Evolutionary conservation across 2,329 filamentous ascomycete genomes (phyloP).

Genomic region (Colletotrichum higginsianum): DNA sequence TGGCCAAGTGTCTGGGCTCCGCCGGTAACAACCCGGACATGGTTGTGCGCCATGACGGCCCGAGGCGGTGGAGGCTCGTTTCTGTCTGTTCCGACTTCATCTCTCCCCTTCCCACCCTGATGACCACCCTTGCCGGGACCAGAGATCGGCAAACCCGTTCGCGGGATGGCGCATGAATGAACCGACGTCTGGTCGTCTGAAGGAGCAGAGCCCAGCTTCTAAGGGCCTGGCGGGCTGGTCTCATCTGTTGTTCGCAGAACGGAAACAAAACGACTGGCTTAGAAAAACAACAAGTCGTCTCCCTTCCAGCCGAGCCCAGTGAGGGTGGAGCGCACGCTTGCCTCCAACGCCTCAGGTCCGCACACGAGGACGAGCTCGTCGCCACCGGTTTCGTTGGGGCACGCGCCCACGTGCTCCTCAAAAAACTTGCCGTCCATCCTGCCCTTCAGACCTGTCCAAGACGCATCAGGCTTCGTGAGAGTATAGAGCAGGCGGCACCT

Average conservation of each 20-base stretch:
- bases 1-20: neutral
- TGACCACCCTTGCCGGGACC: constrained; percentile 25
- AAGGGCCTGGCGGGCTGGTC: neutral
- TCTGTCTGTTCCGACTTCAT: neutral
- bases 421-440: constrained; percentile 76
- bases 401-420: constrained; percentile 67
- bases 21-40: neutral
- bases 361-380: constrained; percentile 82
- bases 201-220: neutral
- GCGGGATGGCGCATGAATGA: neutral
- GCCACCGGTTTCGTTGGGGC: constrained; percentile 51
- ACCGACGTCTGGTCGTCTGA: neutral
- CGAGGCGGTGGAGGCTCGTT: constrained; percentile 24
- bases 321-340: constrained; percentile 69
- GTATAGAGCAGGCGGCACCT: constrained; percentile 78
- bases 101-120: neutral
- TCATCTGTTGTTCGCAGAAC: neutral
- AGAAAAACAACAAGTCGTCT: constrained; percentile 84
- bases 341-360: constrained; percentile 83
- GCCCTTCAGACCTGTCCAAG: constrained; percentile 79
- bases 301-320: constrained; percentile 78
- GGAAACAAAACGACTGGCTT: constrained; percentile 37
- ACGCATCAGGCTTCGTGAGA: constrained; percentile 73
- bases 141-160: constrained; percentile 19
- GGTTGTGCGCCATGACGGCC: constrained; percentile 17